Percentiles rank a stretch among this genome's conserved stretches.
These are phyloP conservation scores for Penicillium paneum DNA, from an alignment of 2,329 filamentous ascomycete genomes.

Conservation along the genomic window DNA sequence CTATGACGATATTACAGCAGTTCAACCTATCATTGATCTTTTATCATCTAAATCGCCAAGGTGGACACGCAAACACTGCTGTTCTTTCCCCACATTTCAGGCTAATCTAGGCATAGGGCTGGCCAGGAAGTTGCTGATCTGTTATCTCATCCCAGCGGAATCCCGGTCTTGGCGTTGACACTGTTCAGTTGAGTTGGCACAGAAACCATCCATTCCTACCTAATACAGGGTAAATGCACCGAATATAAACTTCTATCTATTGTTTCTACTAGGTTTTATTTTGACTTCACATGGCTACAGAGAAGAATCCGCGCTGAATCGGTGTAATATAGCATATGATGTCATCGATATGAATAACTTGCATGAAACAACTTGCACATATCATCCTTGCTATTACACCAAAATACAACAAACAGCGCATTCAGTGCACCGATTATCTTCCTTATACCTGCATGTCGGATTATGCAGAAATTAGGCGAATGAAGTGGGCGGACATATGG, in stretches of 20 bases:
- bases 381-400: neutral
- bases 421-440: neutral
- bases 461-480: neutral
- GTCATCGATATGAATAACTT: neutral
- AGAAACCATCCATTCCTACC: neutral
- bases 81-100: constrained; percentile 9
- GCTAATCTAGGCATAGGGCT: neutral
- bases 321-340: neutral
- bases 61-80: neutral
- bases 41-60: neutral
- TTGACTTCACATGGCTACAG: neutral
- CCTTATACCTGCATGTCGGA: neutral
- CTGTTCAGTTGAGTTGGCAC: neutral
- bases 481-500: neutral
- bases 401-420: too few relatives aligned
- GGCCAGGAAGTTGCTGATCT: neutral
- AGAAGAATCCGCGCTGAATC: too few relatives aligned
- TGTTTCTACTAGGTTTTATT: too few relatives aligned
- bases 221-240: neutral
- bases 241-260: too few relatives aligned
- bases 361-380: too few relatives aligned
- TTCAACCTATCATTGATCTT: constrained; percentile 5
- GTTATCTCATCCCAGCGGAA: neutral
- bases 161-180: neutral
- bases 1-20: constrained; percentile 19